Evolutionary conservation across 129 eudicot genomes (phyloP).

Genomic region (Chrysanthemum seticuspe): DNA sequence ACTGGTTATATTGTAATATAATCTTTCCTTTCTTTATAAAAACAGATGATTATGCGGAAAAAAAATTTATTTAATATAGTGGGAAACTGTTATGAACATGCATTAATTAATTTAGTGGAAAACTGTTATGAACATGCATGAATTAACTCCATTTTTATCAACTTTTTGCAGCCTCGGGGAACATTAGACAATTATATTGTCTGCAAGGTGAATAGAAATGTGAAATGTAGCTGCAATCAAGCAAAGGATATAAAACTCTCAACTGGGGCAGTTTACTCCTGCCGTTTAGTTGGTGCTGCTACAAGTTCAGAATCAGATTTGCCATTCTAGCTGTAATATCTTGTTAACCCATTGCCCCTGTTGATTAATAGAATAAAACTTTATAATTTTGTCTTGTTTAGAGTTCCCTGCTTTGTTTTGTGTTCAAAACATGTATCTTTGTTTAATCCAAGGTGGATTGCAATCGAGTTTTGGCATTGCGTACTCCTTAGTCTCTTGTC

Average conservation of each 20-base stretch:
- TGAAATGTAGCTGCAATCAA: constrained; percentile 16
- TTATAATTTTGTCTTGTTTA: background rate
- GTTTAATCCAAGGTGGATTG: constrained; percentile 7
- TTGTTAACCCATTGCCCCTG: constrained; percentile 19
- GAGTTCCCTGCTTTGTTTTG: constrained; percentile 16
- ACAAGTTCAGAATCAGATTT: constrained; percentile 2
- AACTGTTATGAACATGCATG: background rate
- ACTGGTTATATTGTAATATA: constrained; percentile 89
- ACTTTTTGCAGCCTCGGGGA: constrained; percentile 77
- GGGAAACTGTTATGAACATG: too few relatives aligned
- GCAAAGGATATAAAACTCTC: constrained; percentile 23
- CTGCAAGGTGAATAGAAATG: constrained; percentile 69
- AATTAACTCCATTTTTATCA: background rate
- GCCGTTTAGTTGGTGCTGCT: constrained; percentile 21
- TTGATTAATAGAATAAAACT: constrained; percentile 30
- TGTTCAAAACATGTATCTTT: constrained; percentile 16
- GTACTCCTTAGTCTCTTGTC: background rate
- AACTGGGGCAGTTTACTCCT: constrained; percentile 19
- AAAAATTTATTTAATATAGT: background rate
- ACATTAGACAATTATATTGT: constrained; percentile 90
- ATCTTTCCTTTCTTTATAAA: background rate
- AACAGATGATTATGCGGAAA: too few relatives aligned
- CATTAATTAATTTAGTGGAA: too few relatives aligned
- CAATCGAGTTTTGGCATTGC: background rate
- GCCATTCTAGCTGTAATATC: constrained; percentile 22